A percentile compares a stretch with the other conserved stretches of the same genome.
phyloP scores from a whole-genome alignment of 371 early-diverging fungal genomes.

The Mucor sp. region DNA sequence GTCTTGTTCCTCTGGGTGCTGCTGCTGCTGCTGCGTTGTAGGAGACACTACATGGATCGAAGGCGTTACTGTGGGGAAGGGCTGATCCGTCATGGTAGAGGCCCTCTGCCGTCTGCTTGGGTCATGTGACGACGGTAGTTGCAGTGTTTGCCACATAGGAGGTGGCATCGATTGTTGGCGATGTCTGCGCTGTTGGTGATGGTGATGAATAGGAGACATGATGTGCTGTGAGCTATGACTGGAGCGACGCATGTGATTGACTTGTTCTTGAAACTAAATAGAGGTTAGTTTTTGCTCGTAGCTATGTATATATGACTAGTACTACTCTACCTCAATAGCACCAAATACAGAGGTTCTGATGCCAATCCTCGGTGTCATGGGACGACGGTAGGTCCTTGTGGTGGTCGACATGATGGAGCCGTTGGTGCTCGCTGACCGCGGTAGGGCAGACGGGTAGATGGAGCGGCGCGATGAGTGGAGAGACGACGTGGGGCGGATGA shows the following conservation, averaged over 20 bases:
- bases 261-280: constrained; percentile 41
- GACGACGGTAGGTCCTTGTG: constrained; percentile 26
- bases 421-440: constrained; percentile 33
- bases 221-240: constrained; percentile 21
- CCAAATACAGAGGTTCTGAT: constrained; percentile 51
- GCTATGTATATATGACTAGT: no score
- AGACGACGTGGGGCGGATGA: constrained; percentile 36
- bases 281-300: no score
- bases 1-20: constrained; percentile 15
- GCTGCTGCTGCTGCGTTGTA: neutral
- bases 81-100: constrained; percentile 31
- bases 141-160: constrained; percentile 21
- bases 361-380: constrained; percentile 50
- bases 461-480: constrained; percentile 30
- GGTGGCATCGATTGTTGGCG: constrained; percentile 40
- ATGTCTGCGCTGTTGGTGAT: constrained; percentile 9
- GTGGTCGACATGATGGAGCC: constrained; percentile 28
- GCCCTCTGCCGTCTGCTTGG: constrained; percentile 30
- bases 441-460: constrained; percentile 26
- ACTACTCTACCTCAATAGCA: constrained; percentile 48
- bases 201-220: neutral
- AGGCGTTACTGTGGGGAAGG: neutral
- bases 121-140: neutral
- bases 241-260: constrained; percentile 32
- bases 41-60: neutral